These are phyloP conservation scores for Trichoderma atrobrunneum DNA, from an alignment of 2,329 filamentous ascomycete species.

Conservation along the genomic window DNA sequence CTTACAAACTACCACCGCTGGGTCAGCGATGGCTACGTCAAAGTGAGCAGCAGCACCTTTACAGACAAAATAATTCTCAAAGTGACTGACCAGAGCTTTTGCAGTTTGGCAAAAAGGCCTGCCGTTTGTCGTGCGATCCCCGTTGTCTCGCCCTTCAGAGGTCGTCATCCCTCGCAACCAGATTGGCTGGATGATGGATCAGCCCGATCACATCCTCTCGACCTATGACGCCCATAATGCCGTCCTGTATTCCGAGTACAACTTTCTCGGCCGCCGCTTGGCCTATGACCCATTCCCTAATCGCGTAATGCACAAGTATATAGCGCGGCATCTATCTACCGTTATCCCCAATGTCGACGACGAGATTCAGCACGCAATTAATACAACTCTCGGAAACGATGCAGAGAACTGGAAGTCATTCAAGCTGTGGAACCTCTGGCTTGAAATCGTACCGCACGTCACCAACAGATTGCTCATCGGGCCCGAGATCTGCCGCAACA, in stretches of 20 bases:
- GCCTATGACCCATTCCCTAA: conserved; percentile 39
- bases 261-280: conserved; percentile 40
- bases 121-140: conserved; percentile 43
- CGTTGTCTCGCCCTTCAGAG: conserved; percentile 41
- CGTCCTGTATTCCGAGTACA: conserved; percentile 39
- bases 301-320: conserved; percentile 43
- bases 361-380: conserved; percentile 38
- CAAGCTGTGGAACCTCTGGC: conserved; percentile 46
- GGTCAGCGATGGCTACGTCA: conserved; percentile 43
- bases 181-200: conserved; percentile 46
- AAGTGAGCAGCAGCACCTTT: conserved; percentile 28
- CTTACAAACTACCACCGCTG: conserved; percentile 38
- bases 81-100: not conserved
- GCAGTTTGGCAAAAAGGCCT: conserved; percentile 41
- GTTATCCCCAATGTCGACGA: conserved; percentile 42
- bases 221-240: conserved; percentile 41
- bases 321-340: conserved; percentile 39
- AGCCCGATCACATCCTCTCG: conserved; percentile 44
- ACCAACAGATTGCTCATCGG: conserved; percentile 46
- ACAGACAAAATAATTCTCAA: not conserved
- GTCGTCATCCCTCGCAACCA: conserved; percentile 45
- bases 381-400: conserved; percentile 35
- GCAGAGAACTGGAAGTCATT: conserved; percentile 37
- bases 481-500: conserved; percentile 38
- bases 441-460: conserved; percentile 41